Percentiles rank a stretch among this genome's conserved stretches.
phyloP scores from a whole-genome alignment of 1,139 yeast species.

The Protomyces macrosporus region DNA sequence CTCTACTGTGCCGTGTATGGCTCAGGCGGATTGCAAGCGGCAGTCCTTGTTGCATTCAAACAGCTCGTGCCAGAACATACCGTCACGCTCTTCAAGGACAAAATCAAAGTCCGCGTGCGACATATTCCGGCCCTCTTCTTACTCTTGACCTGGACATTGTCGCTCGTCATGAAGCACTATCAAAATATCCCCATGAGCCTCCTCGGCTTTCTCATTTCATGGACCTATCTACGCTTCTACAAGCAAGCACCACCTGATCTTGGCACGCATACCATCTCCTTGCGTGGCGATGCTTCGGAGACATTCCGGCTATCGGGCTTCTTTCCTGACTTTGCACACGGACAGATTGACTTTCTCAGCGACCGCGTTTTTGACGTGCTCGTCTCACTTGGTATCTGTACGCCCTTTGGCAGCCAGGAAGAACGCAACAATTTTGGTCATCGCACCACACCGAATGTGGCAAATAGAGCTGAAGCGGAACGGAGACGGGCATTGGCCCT shows the following conservation, averaged over 20 bases:
- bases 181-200: slow-evolving; percentile 52
- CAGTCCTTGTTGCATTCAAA: slow-evolving; percentile 77
- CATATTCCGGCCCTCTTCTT: slow-evolving; percentile 65
- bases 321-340: slow-evolving; percentile 35
- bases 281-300: slow-evolving; percentile 77
- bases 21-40: slow-evolving; percentile 63
- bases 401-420: slow-evolving; percentile 60
- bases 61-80: slow-evolving; percentile 88
- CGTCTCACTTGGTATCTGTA: slow-evolving; percentile 52
- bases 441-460: slow-evolving; percentile 33
- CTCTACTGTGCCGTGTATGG: slow-evolving; percentile 53
- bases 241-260: slow-evolving; percentile 46
- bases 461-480: slow-evolving; percentile 53
- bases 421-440: slow-evolving; percentile 31
- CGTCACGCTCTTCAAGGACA: slow-evolving; percentile 59
- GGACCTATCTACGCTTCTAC: slow-evolving; percentile 70
- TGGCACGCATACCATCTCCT: slow-evolving; percentile 36
- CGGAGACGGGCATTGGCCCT: slow-evolving; percentile 51
- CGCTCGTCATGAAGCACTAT: slow-evolving; percentile 31
- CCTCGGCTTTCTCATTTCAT: slow-evolving; percentile 63
- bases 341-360: slow-evolving; percentile 51
- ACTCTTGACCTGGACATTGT: slow-evolving; percentile 42
- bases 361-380: slow-evolving; percentile 50
- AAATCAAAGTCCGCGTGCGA: slow-evolving; percentile 58
- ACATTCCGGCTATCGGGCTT: slow-evolving; percentile 78